phyloP scores from a whole-genome alignment of 2,329 filamentous ascomycete genomes.

The Stemphylium lycopersici region DNA sequence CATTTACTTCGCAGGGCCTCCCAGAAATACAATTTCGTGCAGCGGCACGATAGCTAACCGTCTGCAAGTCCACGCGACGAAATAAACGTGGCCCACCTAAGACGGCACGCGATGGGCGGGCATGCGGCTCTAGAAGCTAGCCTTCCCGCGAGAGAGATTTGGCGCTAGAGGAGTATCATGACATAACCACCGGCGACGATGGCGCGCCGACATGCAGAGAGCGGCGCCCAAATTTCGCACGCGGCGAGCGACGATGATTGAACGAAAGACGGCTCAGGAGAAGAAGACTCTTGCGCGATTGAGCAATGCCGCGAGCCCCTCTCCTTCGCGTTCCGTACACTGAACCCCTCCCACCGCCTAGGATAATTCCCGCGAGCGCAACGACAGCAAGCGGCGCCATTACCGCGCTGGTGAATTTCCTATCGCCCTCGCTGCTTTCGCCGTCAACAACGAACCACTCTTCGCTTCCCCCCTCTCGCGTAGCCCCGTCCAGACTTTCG shows the following conservation, averaged over 20 bases:
- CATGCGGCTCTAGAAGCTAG: background rate
- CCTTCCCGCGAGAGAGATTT: background rate
- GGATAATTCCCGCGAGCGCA: slow-evolving; percentile 75
- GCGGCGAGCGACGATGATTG: slow-evolving; percentile 18
- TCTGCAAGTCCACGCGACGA: background rate
- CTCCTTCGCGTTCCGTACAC: slow-evolving; percentile 92
- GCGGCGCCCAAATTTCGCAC: background rate
- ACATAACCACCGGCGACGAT: slow-evolving; percentile 14
- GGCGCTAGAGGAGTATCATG: slow-evolving; percentile 17
- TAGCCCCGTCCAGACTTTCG: slow-evolving; percentile 11
- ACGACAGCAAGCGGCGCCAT: slow-evolving; percentile 74
- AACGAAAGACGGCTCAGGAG: background rate
- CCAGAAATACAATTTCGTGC: slow-evolving; percentile 19
- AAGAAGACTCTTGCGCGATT: background rate
- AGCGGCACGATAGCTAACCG: slow-evolving; percentile 13
- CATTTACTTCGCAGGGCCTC: background rate
- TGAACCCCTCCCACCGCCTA: slow-evolving; percentile 75
- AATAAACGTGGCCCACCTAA: slow-evolving; percentile 9
- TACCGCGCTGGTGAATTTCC: slow-evolving; percentile 76
- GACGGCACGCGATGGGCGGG: background rate
- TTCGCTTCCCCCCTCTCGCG: background rate
- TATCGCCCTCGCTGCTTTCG: slow-evolving; percentile 57
- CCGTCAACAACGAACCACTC: background rate
- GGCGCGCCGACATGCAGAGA: background rate
- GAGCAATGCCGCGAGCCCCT: slow-evolving; percentile 56